Conservation (phyloP, 164 flowering plant genomes). For the Vitis rupestris region DNA sequence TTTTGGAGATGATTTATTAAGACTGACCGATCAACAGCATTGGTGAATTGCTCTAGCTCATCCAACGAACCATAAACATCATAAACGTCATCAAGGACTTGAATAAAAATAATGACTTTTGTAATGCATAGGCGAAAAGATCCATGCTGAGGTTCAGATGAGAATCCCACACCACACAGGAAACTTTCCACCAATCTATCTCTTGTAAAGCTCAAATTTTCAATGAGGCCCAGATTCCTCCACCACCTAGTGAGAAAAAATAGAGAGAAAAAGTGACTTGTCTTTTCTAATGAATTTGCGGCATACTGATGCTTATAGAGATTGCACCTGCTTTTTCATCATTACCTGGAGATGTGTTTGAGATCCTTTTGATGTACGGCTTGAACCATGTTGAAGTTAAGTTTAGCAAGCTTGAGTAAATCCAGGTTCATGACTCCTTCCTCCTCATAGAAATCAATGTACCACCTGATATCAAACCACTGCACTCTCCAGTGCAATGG, state of each 20-base stretch:
- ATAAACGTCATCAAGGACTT: slow-evolving; percentile 42
- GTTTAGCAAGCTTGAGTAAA: slow-evolving; percentile 36
- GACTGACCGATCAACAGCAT: slow-evolving; percentile 30
- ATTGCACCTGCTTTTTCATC: neutral
- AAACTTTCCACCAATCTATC: slow-evolving; percentile 46
- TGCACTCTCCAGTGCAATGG: slow-evolving; percentile 35
- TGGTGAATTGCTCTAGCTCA: slow-evolving; percentile 41
- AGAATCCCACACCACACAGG: slow-evolving; percentile 36
- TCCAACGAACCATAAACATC: slow-evolving; percentile 41
- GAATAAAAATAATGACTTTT: slow-evolving; percentile 30
- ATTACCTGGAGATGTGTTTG: slow-evolving; percentile 27
- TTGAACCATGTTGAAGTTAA: slow-evolving; percentile 48
- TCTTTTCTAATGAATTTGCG: neutral
- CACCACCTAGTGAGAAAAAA: slow-evolving; percentile 40
- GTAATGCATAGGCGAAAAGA: slow-evolving; percentile 29
- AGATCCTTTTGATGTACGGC: slow-evolving; percentile 35
- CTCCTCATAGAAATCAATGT: slow-evolving; percentile 16
- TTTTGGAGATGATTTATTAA: neutral
- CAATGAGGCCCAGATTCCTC: slow-evolving; percentile 27
- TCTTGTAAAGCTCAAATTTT: slow-evolving; percentile 30
- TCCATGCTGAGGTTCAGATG: slow-evolving; percentile 21
- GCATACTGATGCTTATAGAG: no score
- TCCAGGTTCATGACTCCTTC: slow-evolving; percentile 2
- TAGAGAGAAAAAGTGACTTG: neutral
- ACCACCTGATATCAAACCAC: slow-evolving; percentile 38